These are phyloP conservation scores for Leccinum ochraceum DNA, from an alignment of 768 basidiomycete species.

Conservation along the genomic window DNA sequence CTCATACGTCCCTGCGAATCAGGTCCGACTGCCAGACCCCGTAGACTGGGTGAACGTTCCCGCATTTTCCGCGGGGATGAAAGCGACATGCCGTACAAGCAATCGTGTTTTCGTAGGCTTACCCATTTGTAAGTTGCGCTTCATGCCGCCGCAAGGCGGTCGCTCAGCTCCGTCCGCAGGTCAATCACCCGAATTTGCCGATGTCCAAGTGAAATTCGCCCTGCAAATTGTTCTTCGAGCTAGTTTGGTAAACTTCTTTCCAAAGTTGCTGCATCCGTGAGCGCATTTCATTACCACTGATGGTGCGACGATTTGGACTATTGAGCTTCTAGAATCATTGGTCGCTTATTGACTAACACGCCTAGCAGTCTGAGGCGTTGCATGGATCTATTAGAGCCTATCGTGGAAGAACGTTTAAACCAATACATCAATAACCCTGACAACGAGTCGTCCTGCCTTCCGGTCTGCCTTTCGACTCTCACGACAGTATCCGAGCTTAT, in stretches of 20 bases:
- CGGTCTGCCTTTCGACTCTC: slow-evolving; percentile 28
- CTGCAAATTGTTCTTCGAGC: slow-evolving; percentile 34
- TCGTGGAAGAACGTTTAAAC: slow-evolving; percentile 36
- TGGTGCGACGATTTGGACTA: slow-evolving; percentile 17
- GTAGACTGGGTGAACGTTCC: slow-evolving; percentile 35
- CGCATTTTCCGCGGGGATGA: slow-evolving; percentile 30
- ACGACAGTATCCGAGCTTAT: slow-evolving; percentile 8
- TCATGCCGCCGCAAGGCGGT: slow-evolving; percentile 2
- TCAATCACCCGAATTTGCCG: slow-evolving; percentile 38
- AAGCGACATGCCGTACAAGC: slow-evolving; percentile 38
- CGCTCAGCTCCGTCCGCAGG: slow-evolving; percentile 27
- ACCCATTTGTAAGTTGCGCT: slow-evolving; percentile 35
- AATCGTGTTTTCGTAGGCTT: slow-evolving; percentile 44
- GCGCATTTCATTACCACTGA: slow-evolving; percentile 11
- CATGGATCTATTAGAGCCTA: slow-evolving; percentile 31
- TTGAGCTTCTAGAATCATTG: slow-evolving; percentile 29
- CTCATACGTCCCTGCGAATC: slow-evolving; percentile 11
- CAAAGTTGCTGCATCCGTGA: slow-evolving; percentile 37
- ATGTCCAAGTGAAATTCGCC: slow-evolving; percentile 37
- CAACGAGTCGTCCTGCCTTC: slow-evolving; percentile 29
- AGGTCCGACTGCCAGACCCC: slow-evolving; percentile 2
- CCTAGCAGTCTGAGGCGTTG: slow-evolving; percentile 32
- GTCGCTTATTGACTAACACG: slow-evolving; percentile 35
- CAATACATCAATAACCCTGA: slow-evolving; percentile 27
- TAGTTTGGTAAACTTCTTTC: slow-evolving; percentile 36